phyloP scores from a whole-genome alignment of 2,329 filamentous ascomycete species.

The Phialemoniopsis sp. region DNA sequence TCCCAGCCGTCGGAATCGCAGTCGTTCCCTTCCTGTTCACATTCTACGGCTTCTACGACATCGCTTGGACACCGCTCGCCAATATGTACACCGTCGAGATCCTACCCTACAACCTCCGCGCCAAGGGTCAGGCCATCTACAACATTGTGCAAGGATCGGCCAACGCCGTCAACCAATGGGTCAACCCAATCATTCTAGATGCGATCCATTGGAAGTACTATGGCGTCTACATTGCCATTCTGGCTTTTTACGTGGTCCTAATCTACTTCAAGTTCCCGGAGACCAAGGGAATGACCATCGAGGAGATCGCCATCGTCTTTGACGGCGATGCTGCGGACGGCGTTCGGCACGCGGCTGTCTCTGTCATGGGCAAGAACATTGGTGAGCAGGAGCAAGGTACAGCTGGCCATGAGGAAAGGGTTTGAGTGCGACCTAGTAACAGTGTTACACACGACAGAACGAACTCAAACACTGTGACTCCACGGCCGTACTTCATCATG shows the following conservation, averaged over 20 bases:
- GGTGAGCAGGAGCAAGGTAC: too few relatives aligned
- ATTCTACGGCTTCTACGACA: slow-evolving; percentile 48
- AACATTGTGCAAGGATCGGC: too few relatives aligned
- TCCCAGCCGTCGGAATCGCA: too few relatives aligned
- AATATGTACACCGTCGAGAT: slow-evolving; percentile 56
- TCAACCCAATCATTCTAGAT: slow-evolving; percentile 12
- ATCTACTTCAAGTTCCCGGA: slow-evolving; percentile 13
- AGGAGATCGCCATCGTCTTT: too few relatives aligned
- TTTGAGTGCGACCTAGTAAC: too few relatives aligned
- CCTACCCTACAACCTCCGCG: slow-evolving; percentile 53
- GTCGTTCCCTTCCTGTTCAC: slow-evolving; percentile 26
- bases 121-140: slow-evolving; percentile 45
- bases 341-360: too few relatives aligned
- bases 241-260: slow-evolving; percentile 5
- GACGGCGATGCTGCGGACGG: too few relatives aligned
- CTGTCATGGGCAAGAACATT: too few relatives aligned
- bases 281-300: slow-evolving; percentile 15
- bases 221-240: slow-evolving; percentile 13
- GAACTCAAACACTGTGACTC: too few relatives aligned
- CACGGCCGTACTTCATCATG: too few relatives aligned
- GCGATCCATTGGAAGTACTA: slow-evolving; percentile 15
- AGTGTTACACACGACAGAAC: too few relatives aligned
- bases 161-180: slow-evolving; percentile 11
- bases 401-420: too few relatives aligned
- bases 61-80: slow-evolving; percentile 54